Percentiles rank a stretch among this genome's conserved stretches.
These are phyloP conservation scores for Fusarium succisae DNA, from an alignment of 2,329 filamentous ascomycete genomes.

Conservation along the genomic window DNA sequence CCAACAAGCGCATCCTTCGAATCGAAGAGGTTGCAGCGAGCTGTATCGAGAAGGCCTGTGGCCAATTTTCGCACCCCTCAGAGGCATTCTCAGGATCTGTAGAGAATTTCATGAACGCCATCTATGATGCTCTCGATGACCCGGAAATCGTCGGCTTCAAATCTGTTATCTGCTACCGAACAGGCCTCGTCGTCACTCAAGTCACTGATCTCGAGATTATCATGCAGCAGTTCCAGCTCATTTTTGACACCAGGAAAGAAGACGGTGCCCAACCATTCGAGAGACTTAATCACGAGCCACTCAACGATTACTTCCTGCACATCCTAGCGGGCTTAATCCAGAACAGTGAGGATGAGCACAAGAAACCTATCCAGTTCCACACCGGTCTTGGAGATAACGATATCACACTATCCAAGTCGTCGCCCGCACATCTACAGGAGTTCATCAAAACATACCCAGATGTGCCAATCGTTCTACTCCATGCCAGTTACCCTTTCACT, in stretches of 20 bases:
- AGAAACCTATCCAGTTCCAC: constrained; percentile 85
- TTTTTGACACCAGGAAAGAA: constrained; percentile 43
- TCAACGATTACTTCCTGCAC: constrained; percentile 78
- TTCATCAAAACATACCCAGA: constrained; percentile 75
- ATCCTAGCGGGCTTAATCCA: constrained; percentile 68
- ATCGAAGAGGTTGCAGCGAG: constrained; percentile 77
- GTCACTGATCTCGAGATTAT: constrained; percentile 54
- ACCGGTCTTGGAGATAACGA: constrained; percentile 86
- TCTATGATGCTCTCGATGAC: constrained; percentile 68
- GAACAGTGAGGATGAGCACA: constrained; percentile 52
- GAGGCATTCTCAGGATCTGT: constrained; percentile 49
- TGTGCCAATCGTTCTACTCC: constrained; percentile 80
- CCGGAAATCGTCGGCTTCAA: constrained; percentile 82
- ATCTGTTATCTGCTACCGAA: constrained; percentile 83
- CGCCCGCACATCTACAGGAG: constrained; percentile 77
- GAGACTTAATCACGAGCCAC: constrained; percentile 67
- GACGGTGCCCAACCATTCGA: constrained; percentile 50
- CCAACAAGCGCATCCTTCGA: constrained; percentile 77
- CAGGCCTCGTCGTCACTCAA: constrained; percentile 70
- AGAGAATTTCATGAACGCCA: constrained; percentile 51
- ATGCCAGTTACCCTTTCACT: constrained; percentile 84
- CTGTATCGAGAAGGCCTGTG: constrained; percentile 61
- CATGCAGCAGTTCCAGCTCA: constrained; percentile 50
- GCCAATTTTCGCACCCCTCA: constrained; percentile 41
- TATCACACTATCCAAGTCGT: constrained; percentile 73